Conservation (phyloP, 1,284 basidiomycete genomes). For the Tilletia indica region DNA sequence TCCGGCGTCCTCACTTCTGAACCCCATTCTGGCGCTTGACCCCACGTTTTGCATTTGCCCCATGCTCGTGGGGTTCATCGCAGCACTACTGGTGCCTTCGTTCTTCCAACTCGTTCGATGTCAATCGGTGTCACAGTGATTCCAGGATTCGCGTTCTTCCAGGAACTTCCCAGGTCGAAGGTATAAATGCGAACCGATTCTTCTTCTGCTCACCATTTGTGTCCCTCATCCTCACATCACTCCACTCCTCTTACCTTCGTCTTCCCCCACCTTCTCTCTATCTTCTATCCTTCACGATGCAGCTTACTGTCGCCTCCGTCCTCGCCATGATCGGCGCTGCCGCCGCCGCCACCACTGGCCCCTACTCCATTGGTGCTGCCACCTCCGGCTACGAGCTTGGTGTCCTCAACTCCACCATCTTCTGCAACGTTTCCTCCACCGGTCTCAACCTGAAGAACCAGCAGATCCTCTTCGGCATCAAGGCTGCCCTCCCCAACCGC, state of each 20-base stretch:
- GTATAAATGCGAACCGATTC: not conserved
- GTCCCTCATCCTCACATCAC: not conserved
- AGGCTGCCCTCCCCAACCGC: constrained; percentile 13
- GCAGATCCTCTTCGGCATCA: constrained; percentile 11
- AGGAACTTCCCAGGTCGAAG: not conserved
- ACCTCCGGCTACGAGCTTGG: constrained; percentile 13
- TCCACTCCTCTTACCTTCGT: not conserved
- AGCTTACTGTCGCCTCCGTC: constrained; percentile 12
- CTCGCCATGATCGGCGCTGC: constrained; percentile 13
- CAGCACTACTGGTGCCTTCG: no score
- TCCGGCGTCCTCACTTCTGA: no score
- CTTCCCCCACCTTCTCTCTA: not conserved
- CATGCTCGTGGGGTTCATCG: not conserved
- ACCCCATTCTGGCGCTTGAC: not conserved
- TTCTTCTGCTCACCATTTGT: not conserved
- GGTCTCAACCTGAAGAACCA: constrained; percentile 17
- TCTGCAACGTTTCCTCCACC: constrained; percentile 13
- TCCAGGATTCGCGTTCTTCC: not conserved
- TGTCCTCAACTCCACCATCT: constrained; percentile 8
- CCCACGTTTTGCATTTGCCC: constrained; percentile 7
- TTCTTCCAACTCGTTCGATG: not conserved
- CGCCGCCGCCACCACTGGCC: constrained; percentile 6
- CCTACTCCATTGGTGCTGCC: constrained; percentile 3
- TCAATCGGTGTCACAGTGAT: not conserved
- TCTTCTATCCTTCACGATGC: constrained; percentile 1